These are phyloP conservation scores for Syzygium syzygioides DNA, from an alignment of 441 rosid species.

Conservation along the genomic window DNA sequence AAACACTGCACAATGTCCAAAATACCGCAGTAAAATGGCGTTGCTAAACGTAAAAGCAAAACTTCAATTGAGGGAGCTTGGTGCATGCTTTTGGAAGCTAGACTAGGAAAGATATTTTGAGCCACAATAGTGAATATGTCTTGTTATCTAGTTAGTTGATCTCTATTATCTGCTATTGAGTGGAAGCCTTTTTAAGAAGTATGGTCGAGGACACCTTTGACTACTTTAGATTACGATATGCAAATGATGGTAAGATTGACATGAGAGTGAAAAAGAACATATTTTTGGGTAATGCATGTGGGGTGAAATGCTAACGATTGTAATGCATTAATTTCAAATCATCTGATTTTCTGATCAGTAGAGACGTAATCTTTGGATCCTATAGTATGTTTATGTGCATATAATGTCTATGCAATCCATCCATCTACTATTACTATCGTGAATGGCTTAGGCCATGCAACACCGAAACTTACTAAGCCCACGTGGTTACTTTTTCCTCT, in stretches of 20 bases:
- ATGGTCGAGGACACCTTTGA: neutral
- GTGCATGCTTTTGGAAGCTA: neutral
- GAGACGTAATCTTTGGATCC: neutral
- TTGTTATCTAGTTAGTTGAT: too few species aligned
- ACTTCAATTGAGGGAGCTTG: neutral
- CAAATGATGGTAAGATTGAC: neutral
- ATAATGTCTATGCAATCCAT: neutral
- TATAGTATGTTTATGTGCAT: neutral
- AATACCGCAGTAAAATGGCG: too few species aligned
- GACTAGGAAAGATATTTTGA: too few species aligned
- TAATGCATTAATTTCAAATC: neutral
- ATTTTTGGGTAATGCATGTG: neutral
- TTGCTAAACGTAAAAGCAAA: too few species aligned
- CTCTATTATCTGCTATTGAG: too few species aligned
- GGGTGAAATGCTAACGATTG: rapidly evolving
- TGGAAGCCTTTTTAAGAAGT: neutral
- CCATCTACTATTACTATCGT: neutral
- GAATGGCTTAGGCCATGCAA: neutral
- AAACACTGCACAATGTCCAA: rapidly evolving
- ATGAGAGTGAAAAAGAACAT: neutral
- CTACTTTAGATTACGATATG: neutral
- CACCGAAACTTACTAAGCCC: neutral
- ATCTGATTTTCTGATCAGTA: neutral
- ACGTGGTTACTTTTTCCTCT: neutral
- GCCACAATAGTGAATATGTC: neutral